Evolutionary conservation across 495 filamentous ascomycete genomes (phyloP).

Genomic region (Apodospora peruviana): DNA sequence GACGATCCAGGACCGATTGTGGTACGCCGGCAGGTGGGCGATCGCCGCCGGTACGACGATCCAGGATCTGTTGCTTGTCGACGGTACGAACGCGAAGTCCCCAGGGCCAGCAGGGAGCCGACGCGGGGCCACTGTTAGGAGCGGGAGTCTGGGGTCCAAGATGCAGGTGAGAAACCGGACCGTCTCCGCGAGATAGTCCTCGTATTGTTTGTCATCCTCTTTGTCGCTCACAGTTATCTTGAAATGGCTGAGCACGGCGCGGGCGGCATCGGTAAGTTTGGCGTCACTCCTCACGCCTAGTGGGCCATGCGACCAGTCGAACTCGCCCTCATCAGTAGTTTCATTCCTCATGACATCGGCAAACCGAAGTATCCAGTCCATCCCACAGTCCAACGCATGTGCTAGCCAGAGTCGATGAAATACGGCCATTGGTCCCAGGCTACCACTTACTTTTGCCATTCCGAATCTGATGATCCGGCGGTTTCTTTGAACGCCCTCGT

Average conservation of each 20-base stretch:
- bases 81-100: not conserved
- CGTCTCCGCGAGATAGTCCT: not conserved
- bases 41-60: slow-evolving; percentile 13
- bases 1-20: slow-evolving; percentile 12
- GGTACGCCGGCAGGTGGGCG: slow-evolving; percentile 7
- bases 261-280: not conserved
- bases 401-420: slow-evolving; percentile 1
- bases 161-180: slow-evolving; percentile 7
- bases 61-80: slow-evolving; percentile 9
- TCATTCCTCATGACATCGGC: slow-evolving; percentile 3
- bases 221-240: not conserved
- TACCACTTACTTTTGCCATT: not conserved
- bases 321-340: not conserved
- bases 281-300: not conserved
- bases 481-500: not conserved
- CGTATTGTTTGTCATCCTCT: not conserved
- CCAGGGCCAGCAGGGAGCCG: not conserved
- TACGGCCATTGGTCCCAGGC: not conserved
- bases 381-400: slow-evolving; percentile 14
- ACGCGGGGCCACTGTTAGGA: slow-evolving; percentile 3
- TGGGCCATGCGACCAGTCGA: slow-evolving; percentile 1
- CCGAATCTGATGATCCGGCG: not conserved
- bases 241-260: slow-evolving; percentile 7
- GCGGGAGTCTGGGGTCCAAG: slow-evolving; percentile 13
- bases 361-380: slow-evolving; percentile 15